phyloP scores from a whole-genome alignment of 2,329 filamentous ascomycete genomes.

The Clonostachys solani region DNA sequence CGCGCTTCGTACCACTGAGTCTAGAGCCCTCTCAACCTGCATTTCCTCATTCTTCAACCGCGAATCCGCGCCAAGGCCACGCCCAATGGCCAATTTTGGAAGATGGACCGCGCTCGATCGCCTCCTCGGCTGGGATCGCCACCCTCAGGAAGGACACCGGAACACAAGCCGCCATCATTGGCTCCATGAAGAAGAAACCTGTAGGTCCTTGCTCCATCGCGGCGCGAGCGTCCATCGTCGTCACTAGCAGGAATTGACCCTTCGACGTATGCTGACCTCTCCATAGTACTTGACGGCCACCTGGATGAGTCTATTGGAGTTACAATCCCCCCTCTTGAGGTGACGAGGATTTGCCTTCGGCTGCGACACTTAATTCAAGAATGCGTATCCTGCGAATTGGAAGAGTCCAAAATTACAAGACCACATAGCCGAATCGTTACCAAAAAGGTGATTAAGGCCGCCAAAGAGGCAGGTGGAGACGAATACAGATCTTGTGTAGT shows the following conservation, averaged over 20 bases:
- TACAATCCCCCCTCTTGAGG: constrained; percentile 70
- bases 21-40: too few species aligned
- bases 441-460: constrained; percentile 70
- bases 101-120: constrained; percentile 22
- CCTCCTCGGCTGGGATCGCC: constrained; percentile 17
- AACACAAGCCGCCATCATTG: constrained; percentile 20
- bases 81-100: constrained; percentile 1
- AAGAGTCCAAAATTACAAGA: constrained; percentile 67
- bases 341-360: constrained; percentile 85
- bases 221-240: neutral
- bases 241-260: neutral
- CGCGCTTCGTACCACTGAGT: too few species aligned
- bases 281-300: constrained; percentile 61
- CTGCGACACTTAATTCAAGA: constrained; percentile 88
- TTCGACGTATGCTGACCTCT: neutral
- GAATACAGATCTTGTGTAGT: constrained; percentile 74
- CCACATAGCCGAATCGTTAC: constrained; percentile 88
- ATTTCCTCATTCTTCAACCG: too few species aligned
- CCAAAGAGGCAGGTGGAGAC: constrained; percentile 73
- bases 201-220: constrained; percentile 22
- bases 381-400: constrained; percentile 85
- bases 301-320: constrained; percentile 55
- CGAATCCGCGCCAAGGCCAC: too few species aligned
- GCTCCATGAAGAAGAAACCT: constrained; percentile 37
- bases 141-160: constrained; percentile 4